These are phyloP conservation scores for Syncephalastrum contaminatum DNA, from an alignment of 371 early-diverging fungal species.

Conservation along the genomic window DNA sequence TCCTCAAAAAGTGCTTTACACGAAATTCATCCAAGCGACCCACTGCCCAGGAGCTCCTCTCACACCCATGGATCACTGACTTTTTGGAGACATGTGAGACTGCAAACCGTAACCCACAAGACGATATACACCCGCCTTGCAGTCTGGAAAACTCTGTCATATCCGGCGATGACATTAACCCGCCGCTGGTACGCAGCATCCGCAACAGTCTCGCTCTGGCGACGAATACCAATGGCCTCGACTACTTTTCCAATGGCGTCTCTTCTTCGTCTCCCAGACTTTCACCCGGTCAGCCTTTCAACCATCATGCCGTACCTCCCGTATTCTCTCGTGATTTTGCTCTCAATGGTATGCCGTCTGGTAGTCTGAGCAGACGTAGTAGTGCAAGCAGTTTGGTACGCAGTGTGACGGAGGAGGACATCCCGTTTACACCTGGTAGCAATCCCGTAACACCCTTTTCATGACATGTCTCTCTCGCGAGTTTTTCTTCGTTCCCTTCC, in stretches of 20 bases:
- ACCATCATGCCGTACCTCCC: not conserved
- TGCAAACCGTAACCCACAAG: too few relatives aligned
- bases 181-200: slow-evolving; percentile 36
- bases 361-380: slow-evolving; percentile 1
- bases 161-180: slow-evolving; percentile 10
- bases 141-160: not conserved
- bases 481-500: too few relatives aligned
- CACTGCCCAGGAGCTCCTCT: slow-evolving; percentile 70
- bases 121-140: too few relatives aligned
- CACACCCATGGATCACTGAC: slow-evolving; percentile 72
- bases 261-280: too few relatives aligned
- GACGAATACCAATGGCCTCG: too few relatives aligned
- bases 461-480: too few relatives aligned
- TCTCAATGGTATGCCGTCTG: not conserved
- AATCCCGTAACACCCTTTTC: too few relatives aligned
- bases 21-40: slow-evolving; percentile 75
- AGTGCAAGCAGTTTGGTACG: slow-evolving; percentile 14
- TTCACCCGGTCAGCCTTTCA: too few relatives aligned
- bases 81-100: slow-evolving; percentile 21
- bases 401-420: slow-evolving; percentile 8
- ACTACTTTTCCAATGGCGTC: too few relatives aligned
- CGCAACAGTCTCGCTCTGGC: slow-evolving; percentile 31
- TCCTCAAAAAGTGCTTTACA: slow-evolving; percentile 77
- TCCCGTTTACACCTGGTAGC: not conserved
- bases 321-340: slow-evolving; percentile 13